Percentiles rank a stretch among this genome's conserved stretches.
Conservation (phyloP, 257 asterid species). For the Fraxinus pennsylvanica region DNA sequence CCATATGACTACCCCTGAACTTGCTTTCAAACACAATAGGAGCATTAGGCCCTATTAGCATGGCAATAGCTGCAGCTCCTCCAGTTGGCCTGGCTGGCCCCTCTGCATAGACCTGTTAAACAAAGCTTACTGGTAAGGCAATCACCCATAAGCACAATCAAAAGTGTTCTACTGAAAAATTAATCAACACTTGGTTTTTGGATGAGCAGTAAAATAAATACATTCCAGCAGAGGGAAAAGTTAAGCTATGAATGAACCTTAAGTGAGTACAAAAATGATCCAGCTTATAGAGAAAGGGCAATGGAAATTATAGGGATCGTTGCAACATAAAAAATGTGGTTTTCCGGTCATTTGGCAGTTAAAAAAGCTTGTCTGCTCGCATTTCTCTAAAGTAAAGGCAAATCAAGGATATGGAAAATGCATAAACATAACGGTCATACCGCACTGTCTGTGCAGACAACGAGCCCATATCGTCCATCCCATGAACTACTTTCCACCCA, state of each 20-base stretch:
- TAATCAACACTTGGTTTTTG: not conserved
- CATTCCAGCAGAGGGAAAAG: not conserved
- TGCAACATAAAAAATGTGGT: not conserved
- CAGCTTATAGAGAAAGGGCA: not conserved
- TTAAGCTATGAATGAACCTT: not conserved
- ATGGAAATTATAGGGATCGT: not conserved
- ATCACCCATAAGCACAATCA: not conserved
- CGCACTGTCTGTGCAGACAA: constrained; percentile 99
- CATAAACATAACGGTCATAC: constrained; percentile 45
- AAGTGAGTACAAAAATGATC: not conserved
- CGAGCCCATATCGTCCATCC: constrained; percentile 99
- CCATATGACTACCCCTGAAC: no score
- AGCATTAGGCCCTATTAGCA: no score
- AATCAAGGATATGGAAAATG: constrained; percentile 15
- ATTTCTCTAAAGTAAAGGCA: not conserved
- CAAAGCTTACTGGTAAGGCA: constrained; percentile 18
- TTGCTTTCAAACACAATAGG: no score
- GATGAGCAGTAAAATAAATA: not conserved
- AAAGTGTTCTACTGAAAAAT: not conserved
- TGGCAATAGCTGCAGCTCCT: no score
- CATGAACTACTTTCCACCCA: constrained; percentile 98
- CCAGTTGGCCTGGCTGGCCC: no score
- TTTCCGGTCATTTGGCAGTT: not conserved
- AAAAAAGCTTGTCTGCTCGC: not conserved
- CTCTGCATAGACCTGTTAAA: constrained; percentile 1